Base-by-base conservation (phyloP, 495 filamentous ascomycete genomes). In the Hypoxylon fragiforme region DNA sequence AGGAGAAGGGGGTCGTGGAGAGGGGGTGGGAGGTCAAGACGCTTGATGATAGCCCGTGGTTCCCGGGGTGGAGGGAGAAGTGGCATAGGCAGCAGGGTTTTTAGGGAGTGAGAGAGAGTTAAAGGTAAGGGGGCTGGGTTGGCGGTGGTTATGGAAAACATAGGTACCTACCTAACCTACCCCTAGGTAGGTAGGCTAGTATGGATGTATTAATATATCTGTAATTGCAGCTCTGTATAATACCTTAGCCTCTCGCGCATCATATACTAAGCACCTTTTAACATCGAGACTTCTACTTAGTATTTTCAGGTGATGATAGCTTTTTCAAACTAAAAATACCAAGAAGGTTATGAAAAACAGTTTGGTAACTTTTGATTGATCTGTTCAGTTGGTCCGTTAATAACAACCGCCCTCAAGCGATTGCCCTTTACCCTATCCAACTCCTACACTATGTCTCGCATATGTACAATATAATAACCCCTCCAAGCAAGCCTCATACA, bases 1-100 rank as follows among this genome's bases (percentile, higher is more conserved):
- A 81, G 13, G 75, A 77, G 34, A 76, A 78, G 3, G 90, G 87
- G 1, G 31, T 86, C 31, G 74, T 88, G 32, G 71, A 76, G 35
- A 67, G 75, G 62, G 79, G 74, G 8, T 95, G 90, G 90, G 79
- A 87, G 65, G 80, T 83, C 2, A 66, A 75, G 39, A 96, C 91
- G n/a, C 69, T 95, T 63, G 85, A 86, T 13, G 88, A 95, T 34
- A 86, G 81, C 60, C 91, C 91, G 8, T 92, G 82, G 76, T 96
- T 87, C 69, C 84, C 81, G 4, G 83, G 85, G 0, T 96, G 91
- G 91, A 77, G 85, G 72, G 84, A 85, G 65, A 95, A 89, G 66
- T 96, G 91, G 91, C 81, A 82, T 65, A 68, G 77, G 4, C 77
- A 86, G 66, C 89, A 95, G 66, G 90, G 90, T 2, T 92, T 72